phyloP scores from a whole-genome alignment of 805 yeast species.

The Trichomonascus vanleenenianus region DNA sequence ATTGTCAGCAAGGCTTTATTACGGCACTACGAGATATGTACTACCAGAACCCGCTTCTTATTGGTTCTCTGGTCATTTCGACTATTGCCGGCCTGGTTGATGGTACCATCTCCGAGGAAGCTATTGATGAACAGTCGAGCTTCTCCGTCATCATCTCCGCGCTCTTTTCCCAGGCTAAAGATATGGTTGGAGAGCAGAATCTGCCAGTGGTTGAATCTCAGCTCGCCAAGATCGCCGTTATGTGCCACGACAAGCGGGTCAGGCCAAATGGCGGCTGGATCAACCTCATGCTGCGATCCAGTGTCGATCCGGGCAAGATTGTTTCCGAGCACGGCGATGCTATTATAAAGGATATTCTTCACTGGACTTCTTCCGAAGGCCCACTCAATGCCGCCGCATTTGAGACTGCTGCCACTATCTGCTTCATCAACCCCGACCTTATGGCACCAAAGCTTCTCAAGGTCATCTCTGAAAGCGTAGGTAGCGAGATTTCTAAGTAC shows the following conservation, averaged over 20 bases:
- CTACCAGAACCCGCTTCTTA: not conserved
- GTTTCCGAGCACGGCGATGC: constrained; percentile 27
- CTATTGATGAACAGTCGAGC: not conserved
- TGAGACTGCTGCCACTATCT: constrained; percentile 32
- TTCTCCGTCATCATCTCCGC: not conserved
- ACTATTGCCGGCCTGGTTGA: not conserved
- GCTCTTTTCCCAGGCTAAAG: not conserved
- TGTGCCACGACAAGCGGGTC: constrained; percentile 38
- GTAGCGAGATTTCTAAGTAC: constrained; percentile 31
- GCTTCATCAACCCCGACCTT: constrained; percentile 50
- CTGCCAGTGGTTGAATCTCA: constrained; percentile 2
- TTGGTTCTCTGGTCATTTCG: constrained; percentile 2
- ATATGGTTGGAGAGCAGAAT: constrained; percentile 7
- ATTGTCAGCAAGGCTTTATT: not conserved
- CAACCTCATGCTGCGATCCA: constrained; percentile 53
- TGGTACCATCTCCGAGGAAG: not conserved
- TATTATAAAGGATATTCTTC: constrained; percentile 21
- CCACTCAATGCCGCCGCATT: constrained; percentile 15
- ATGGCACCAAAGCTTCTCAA: constrained; percentile 45
- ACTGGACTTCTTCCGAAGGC: constrained; percentile 16
- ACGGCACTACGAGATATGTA: not conserved
- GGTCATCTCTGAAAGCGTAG: constrained; percentile 39
- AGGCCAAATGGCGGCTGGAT: constrained; percentile 61
- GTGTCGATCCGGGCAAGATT: constrained; percentile 56
- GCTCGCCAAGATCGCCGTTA: constrained; percentile 27